phyloP scores from a whole-genome alignment of 495 filamentous ascomycete genomes.

The Ascodesmis nigricans region DNA sequence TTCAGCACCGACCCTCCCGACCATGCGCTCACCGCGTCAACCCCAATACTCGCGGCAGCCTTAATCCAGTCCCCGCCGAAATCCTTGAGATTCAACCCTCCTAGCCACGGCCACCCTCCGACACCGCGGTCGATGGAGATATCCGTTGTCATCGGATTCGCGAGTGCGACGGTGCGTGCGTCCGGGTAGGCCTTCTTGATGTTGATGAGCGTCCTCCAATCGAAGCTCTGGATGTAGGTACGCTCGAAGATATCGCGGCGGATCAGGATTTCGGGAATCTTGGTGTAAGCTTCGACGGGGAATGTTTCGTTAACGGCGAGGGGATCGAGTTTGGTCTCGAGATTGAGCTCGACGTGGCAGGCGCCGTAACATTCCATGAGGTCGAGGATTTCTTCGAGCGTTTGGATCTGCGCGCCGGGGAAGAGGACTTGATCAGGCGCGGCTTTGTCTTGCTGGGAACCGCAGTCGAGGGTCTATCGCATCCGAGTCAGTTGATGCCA shows the following conservation, averaged over 20 bases:
- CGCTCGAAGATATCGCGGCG: slow-evolving; percentile 13
- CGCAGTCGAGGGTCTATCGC: slow-evolving; percentile 18
- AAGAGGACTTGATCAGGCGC: slow-evolving; percentile 17
- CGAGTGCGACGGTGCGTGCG: slow-evolving; percentile 18
- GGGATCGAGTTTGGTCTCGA: slow-evolving; percentile 23
- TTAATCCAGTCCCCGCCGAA: slow-evolving; percentile 19
- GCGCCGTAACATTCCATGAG: slow-evolving; percentile 22
- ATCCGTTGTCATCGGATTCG: slow-evolving; percentile 17
- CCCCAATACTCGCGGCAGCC: slow-evolving; percentile 19
- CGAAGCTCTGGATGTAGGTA: slow-evolving; percentile 22
- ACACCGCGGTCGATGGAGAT: slow-evolving; percentile 10
- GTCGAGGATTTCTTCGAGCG: slow-evolving; percentile 21
- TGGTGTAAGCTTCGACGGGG: slow-evolving; percentile 13
- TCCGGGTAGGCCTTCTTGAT: slow-evolving; percentile 21
- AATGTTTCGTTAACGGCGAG: slow-evolving; percentile 18
- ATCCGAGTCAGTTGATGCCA: too few relatives aligned
- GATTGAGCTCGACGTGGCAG: slow-evolving; percentile 16
- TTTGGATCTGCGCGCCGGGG: slow-evolving; percentile 20
- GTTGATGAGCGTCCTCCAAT: slow-evolving; percentile 21
- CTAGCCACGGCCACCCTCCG: slow-evolving; percentile 19
- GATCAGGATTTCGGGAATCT: slow-evolving; percentile 19
- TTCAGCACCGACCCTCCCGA: too few relatives aligned
- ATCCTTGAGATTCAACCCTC: slow-evolving; percentile 15
- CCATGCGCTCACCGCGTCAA: too few relatives aligned
- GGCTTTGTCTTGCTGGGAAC: slow-evolving; percentile 11